Conservation (phyloP, 169 alveolate species). For the Plasmodium gallinaceum region DNA sequence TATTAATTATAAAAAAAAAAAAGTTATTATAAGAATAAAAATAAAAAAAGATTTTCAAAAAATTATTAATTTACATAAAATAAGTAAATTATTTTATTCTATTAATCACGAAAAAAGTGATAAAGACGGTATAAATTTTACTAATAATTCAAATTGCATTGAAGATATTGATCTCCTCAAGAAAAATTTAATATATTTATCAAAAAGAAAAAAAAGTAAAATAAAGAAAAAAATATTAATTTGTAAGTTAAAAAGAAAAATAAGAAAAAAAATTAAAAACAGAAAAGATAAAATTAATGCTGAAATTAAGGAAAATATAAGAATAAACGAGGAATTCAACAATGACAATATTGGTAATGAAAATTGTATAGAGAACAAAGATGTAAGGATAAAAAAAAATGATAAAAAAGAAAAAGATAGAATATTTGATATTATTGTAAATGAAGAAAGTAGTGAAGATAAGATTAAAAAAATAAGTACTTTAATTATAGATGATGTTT, state of each 20-base stretch:
- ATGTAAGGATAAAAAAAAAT: background rate
- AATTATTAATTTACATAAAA: slow-evolving; percentile 20
- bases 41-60: slow-evolving; percentile 53
- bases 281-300: slow-evolving; percentile 1
- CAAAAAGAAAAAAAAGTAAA: slow-evolving; percentile 55
- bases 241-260: slow-evolving; percentile 20
- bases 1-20: slow-evolving; percentile 62
- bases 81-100: background rate
- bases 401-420: slow-evolving; percentile 11
- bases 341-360: background rate
- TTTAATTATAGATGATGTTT: slow-evolving; percentile 50
- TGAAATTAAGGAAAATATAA: slow-evolving; percentile 6
- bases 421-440: slow-evolving; percentile 44
- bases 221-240: slow-evolving; percentile 20
- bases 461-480: slow-evolving; percentile 62
- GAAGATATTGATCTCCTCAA: slow-evolving; percentile 15
- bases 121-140: background rate
- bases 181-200: slow-evolving; percentile 10
- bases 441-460: slow-evolving; percentile 66
- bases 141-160: background rate
- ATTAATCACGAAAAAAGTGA: background rate
- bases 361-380: background rate
- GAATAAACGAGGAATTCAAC: background rate
- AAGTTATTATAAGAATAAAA: slow-evolving; percentile 45
- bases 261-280: slow-evolving; percentile 39